Base-by-base conservation (phyloP, 768 basidiomycete species). In the Leccinellum albellum region DNA sequence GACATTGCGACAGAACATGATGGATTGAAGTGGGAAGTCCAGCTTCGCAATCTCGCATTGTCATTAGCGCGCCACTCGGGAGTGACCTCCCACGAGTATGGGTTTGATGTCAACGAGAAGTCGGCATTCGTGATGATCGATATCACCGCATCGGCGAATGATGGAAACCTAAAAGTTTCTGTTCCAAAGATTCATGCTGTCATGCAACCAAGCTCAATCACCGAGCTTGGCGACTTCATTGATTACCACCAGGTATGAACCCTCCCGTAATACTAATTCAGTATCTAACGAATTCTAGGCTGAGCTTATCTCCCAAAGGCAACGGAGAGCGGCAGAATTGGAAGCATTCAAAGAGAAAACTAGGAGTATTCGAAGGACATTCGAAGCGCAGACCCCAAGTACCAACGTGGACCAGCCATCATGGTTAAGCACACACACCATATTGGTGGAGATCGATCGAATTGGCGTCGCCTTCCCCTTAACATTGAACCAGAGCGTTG, bases 381-480 rank as follows among this genome's bases (percentile, higher is more conserved):
- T 94, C 53, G 92, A 92, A 58, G 76, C 84, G 40, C 82, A 83
- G 54, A 64, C 75, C n/a, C 76, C 75, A 14, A 53, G 64, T 20
- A 26, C 54, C 24, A 51, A 51, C 23, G 23, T 50, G 14, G 55
- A 61, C 26, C 68, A 75, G 28, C 65, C 75, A 0, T 75, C 82
- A 6, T 86, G 85, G 84, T 65, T 90, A 17, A 78, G 80, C 58
- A 70, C 77, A 46, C 81, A 84, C 59, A 75, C 76, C 53, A 74
- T 89, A 61, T 73, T 78, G 23, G 74, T 90, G 21, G 75, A 75
- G 14, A 75, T 89, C 55, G 75, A 77, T 28, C 85, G 88, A 62
- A 78, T 98, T 33, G 94, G 94, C n/a, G 82, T 94, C 3, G 95
- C 93, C 6, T 91, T 98, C 64, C 96, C 96, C 1, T 76, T 98